Evolutionary conservation across 208 protist species (phyloP).

Genomic region (Naegleria gruberi): DNA sequence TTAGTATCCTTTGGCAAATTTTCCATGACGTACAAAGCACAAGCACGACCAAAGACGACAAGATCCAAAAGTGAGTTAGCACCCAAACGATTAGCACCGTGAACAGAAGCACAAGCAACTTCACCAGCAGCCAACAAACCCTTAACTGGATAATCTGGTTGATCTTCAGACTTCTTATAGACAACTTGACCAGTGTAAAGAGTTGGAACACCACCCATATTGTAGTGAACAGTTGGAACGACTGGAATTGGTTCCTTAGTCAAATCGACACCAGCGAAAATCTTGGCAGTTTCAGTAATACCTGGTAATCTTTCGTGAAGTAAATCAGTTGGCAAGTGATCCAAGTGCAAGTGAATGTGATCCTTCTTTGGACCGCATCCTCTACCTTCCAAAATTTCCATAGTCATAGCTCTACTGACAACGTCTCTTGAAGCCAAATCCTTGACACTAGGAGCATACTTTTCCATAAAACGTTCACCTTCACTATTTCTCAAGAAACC

Average conservation of each 20-base stretch:
- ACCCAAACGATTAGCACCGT: constrained; percentile 96
- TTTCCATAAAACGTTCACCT: constrained; percentile 96
- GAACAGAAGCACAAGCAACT: constrained; percentile 91
- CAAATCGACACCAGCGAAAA: constrained; percentile 98
- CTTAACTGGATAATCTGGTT: constrained; percentile 82
- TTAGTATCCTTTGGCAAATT: constrained; percentile 71
- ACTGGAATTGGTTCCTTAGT: constrained; percentile 98
- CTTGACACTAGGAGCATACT: constrained; percentile 95
- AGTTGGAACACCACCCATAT: constrained; percentile 89
- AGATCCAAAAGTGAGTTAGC: constrained; percentile 99
- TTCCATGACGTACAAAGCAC: constrained; percentile 82
- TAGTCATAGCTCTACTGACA: constrained; percentile 94
- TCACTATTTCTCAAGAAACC: constrained; percentile 96
- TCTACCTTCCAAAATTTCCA: constrained; percentile 90
- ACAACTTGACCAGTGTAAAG: constrained; percentile 80
- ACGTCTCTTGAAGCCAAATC: constrained; percentile 98
- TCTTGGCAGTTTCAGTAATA: constrained; percentile 95
- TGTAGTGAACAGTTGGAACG: constrained; percentile 98
- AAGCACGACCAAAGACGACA: constrained; percentile 96
- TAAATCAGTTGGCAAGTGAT: constrained; percentile 87
- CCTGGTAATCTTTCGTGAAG: constrained; percentile 93
- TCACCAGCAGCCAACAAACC: constrained; percentile 95
- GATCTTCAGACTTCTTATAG: constrained; percentile 66
- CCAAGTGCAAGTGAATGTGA: constrained; percentile 93
- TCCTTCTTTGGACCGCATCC: constrained; percentile 87